A percentile compares a stretch with the other conserved stretches of the same genome.
phyloP scores from a whole-genome alignment of 371 early-diverging fungal genomes.

The Mortierella sp. region DNA sequence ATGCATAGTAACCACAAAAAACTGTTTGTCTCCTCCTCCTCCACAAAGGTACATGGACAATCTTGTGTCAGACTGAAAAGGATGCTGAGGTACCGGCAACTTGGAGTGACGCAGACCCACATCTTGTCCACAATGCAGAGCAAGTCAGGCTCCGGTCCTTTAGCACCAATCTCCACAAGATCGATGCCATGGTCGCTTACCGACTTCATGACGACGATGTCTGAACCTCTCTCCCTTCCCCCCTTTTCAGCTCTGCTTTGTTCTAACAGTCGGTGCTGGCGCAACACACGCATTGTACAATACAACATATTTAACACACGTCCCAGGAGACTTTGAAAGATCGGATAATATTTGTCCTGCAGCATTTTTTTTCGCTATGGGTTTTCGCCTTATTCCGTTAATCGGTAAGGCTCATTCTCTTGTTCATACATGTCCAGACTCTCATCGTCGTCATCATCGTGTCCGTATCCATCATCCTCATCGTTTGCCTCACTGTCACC shows the following conservation, averaged over 20 bases:
- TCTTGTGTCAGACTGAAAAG: constrained; percentile 88
- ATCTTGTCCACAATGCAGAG: constrained; percentile 82
- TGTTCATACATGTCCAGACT: constrained; percentile 20
- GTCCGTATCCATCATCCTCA: constrained; percentile 7
- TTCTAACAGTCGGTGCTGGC: no score
- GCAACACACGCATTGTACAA: no score
- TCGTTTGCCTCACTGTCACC: background rate
- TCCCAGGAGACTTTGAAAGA: no score
- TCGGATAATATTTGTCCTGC: no score
- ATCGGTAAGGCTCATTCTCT: no score
- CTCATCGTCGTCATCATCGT: constrained; percentile 28
- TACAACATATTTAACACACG: no score
- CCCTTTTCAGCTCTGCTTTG: no score
- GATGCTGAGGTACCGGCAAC: constrained; percentile 86
- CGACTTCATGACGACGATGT: constrained; percentile 63
- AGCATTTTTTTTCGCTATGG: no score
- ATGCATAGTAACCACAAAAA: background rate
- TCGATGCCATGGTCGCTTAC: constrained; percentile 89
- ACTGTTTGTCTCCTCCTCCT: no score
- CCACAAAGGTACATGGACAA: constrained; percentile 80
- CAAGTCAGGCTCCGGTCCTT: constrained; percentile 84
- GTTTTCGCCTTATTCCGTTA: no score
- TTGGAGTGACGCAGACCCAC: constrained; percentile 88
- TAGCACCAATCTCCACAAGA: constrained; percentile 82
- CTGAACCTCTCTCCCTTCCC: no score